These are phyloP conservation scores for Ajuga reptans DNA, from an alignment of 305 asterid genomes.

Conservation along the genomic window DNA sequence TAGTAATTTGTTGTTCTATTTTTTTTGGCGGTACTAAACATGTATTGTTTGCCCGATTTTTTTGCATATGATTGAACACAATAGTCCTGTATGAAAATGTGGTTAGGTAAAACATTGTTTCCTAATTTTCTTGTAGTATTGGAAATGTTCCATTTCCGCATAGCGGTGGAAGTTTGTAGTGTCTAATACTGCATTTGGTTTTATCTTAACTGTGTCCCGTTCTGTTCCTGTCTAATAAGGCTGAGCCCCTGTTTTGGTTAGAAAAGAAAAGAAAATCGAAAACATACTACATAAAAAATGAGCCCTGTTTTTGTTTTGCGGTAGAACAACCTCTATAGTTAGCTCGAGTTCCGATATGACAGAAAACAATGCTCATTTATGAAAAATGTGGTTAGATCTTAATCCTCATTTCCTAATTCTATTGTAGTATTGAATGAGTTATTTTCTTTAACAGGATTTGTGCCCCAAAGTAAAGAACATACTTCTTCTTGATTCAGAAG, in stretches of 20 bases:
- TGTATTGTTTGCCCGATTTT: too few relatives aligned
- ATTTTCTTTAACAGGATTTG: conserved; percentile 40
- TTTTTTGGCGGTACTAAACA: too few relatives aligned
- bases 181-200: background rate
- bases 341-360: background rate
- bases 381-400: background rate
- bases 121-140: too few relatives aligned
- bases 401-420: background rate
- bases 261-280: background rate
- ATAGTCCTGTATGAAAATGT: too few relatives aligned
- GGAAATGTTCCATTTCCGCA: background rate
- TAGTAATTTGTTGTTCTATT: too few relatives aligned
- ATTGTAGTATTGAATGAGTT: conserved; percentile 11
- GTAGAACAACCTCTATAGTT: background rate
- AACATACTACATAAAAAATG: background rate
- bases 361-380: background rate
- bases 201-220: background rate
- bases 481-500: conserved; percentile 78
- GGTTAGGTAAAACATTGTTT: too few relatives aligned
- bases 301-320: background rate
- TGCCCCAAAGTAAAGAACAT: conserved; percentile 70
- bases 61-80: too few relatives aligned
- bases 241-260: background rate
- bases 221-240: background rate
- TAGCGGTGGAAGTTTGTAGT: background rate